A percentile compares a stretch with the other conserved stretches of the same genome.
phyloP scores from a whole-genome alignment of 2,329 filamentous ascomycete species.

The Bipolaris victoriae region DNA sequence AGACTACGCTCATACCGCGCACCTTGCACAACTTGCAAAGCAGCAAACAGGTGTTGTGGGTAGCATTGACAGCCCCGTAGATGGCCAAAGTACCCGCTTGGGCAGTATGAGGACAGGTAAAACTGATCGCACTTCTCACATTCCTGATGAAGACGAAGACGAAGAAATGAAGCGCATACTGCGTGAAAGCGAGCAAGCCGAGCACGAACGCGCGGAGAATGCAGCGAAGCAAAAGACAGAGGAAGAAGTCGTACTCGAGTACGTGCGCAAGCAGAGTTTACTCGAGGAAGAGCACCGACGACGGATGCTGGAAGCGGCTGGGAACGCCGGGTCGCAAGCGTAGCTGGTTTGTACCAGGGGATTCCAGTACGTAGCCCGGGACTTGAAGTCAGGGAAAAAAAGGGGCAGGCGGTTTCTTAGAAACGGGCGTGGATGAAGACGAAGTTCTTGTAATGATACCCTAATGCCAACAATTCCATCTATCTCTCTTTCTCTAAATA shows the following conservation, averaged over 20 bases:
- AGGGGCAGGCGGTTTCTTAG: neutral
- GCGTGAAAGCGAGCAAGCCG: conserved; percentile 35
- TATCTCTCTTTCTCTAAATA: neutral
- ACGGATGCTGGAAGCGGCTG: conserved; percentile 19
- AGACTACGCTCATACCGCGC: conserved; percentile 21
- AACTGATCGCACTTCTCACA: neutral
- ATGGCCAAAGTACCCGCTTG: neutral
- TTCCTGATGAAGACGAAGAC: conserved; percentile 26
- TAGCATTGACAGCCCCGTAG: conserved; percentile 1
- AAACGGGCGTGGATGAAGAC: neutral
- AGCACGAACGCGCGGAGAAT: conserved; percentile 50
- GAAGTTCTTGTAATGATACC: conserved; percentile 5
- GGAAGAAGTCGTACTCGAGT: conserved; percentile 76
- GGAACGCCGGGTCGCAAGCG: conserved; percentile 13
- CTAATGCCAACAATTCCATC: neutral
- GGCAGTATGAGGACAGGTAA: neutral
- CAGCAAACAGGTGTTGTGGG: conserved; percentile 19
- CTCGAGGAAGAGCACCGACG: conserved; percentile 59
- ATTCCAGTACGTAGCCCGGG: too few species aligned
- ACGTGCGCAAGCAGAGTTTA: conserved; percentile 77
- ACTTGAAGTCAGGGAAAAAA: neutral
- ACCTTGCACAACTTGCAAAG: neutral
- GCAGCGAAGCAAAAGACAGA: conserved; percentile 59
- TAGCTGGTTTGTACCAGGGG: neutral
- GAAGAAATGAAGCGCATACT: conserved; percentile 37